phyloP scores from a whole-genome alignment of 2,329 filamentous ascomycete species.

The Corinectria fuckeliana region DNA sequence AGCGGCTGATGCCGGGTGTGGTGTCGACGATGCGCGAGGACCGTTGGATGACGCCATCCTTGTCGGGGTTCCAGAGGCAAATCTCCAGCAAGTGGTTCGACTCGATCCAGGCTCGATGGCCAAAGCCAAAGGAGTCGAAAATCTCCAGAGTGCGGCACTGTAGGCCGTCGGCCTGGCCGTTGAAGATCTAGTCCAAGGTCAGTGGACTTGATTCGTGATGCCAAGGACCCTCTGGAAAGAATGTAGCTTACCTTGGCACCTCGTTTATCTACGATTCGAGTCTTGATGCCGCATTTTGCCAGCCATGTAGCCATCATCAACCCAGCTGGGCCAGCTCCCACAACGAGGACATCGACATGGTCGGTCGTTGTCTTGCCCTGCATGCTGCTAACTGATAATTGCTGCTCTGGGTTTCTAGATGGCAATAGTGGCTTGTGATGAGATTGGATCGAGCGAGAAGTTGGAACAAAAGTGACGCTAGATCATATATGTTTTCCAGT shows the following conservation, averaged over 20 bases:
- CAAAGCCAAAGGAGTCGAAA: slow-evolving; percentile 73
- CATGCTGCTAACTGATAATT: background rate
- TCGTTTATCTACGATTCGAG: slow-evolving; percentile 24
- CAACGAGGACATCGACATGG: slow-evolving; percentile 21
- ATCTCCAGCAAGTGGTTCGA: slow-evolving; percentile 71
- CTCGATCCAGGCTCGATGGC: slow-evolving; percentile 67
- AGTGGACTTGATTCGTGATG: background rate
- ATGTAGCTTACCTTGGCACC: slow-evolving; percentile 14
- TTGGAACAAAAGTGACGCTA: background rate
- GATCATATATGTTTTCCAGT: background rate
- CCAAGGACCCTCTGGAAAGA: no score
- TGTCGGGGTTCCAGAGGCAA: slow-evolving; percentile 66
- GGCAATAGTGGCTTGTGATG: background rate
- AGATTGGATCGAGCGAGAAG: no score
- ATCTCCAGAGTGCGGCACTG: slow-evolving; percentile 74
- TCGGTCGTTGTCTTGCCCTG: slow-evolving; percentile 1
- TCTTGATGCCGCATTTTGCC: slow-evolving; percentile 27
- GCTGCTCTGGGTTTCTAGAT: background rate
- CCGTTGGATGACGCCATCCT: slow-evolving; percentile 61
- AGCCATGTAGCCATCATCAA: slow-evolving; percentile 28
- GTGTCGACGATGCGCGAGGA: slow-evolving; percentile 69
- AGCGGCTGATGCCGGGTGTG: slow-evolving; percentile 65
- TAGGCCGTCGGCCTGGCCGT: slow-evolving; percentile 54
- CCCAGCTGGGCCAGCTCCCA: slow-evolving; percentile 22
- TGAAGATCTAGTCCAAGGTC: slow-evolving; percentile 11